These are phyloP conservation scores for Stylosanthes scabra DNA, from an alignment of 331 rosid species.

Conservation along the genomic window DNA sequence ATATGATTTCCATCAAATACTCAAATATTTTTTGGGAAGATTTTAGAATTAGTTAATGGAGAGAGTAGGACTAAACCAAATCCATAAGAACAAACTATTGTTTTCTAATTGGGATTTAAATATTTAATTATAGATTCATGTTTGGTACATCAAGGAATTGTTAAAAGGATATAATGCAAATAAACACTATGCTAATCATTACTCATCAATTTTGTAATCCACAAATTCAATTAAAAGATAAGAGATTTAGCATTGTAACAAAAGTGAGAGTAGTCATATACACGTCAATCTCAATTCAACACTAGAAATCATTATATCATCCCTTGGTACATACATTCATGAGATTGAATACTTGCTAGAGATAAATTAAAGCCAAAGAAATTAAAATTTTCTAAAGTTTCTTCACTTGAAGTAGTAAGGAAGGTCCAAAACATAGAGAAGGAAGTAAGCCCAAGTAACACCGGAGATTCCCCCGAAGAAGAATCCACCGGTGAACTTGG, in stretches of 20 bases:
- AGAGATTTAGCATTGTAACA: slow-evolving; percentile 28
- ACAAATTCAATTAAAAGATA: not conserved
- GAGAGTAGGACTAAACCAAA: not conserved
- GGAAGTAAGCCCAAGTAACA: slow-evolving; percentile 92
- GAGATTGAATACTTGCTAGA: not conserved
- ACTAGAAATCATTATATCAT: slow-evolving; percentile 18
- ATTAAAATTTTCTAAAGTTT: not conserved
- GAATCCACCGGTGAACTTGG: slow-evolving; percentile 95
- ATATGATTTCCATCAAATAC: not conserved
- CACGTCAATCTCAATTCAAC: slow-evolving; percentile 40
- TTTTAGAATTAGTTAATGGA: not conserved
- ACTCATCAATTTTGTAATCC: not conserved
- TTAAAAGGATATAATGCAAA: not conserved
- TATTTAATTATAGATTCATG: not conserved
- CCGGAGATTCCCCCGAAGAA: slow-evolving; percentile 98
- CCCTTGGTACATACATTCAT: slow-evolving; percentile 4
- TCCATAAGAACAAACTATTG: not conserved
- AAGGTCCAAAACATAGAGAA: slow-evolving; percentile 89
- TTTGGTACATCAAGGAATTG: not conserved
- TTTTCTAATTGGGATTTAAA: not conserved
- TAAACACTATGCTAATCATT: not conserved
- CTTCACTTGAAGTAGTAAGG: slow-evolving; percentile 90
- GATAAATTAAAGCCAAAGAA: not conserved
- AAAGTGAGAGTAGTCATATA: slow-evolving; percentile 39
- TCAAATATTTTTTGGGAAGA: not conserved